Base-by-base conservation (phyloP, 257 asterid genomes). In the Solanum virginianum region DNA sequence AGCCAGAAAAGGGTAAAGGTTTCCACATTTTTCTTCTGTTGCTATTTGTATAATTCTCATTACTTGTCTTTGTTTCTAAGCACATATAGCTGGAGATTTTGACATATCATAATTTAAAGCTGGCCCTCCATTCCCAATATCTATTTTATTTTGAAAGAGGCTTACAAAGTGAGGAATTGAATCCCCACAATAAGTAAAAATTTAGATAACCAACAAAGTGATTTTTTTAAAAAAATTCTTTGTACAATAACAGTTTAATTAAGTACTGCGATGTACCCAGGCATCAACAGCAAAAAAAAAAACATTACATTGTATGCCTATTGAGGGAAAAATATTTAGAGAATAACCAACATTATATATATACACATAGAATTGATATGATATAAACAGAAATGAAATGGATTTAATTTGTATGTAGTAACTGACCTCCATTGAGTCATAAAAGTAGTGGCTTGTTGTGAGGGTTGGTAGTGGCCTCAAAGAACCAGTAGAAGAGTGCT, bases 401-500 rank as follows among this genome's bases (percentile, higher is more conserved):
- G 22, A n/a, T 17, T 29, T 29, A 29, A 29, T 29, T 51, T n/a
- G n/a, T 26, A n/a, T 71, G 18, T 54, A 13, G 1, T 5, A 7
- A 14, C 0, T 20, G 88, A 94, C 98, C 98, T 92, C 97, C 98
- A 86, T 94, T 94, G 8, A 94, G 94, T 96, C 98, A 94, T 43
- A 94, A 51, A 41, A 94, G 86, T 56, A 94, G 91, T 71, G 98
- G 98, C 45, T 89, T 92, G 1, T 55, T 81, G 2, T 85, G 57
- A 15, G 95, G 88, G 41, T 84, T 66, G 20, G 18, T 63, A 5
- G 91, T 90, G 80, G 98, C 97, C 69, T 93, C 94, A 80, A 94
- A 92, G 70, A 94, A 93, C 98, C 97, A 93, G 88, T 94, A 94
- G 82, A 93, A 94, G 88, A 94, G 91, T 74, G 97, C 97, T 84